Conservation (phyloP, 768 basidiomycete genomes). For the Gloeostereum incarnatum region DNA sequence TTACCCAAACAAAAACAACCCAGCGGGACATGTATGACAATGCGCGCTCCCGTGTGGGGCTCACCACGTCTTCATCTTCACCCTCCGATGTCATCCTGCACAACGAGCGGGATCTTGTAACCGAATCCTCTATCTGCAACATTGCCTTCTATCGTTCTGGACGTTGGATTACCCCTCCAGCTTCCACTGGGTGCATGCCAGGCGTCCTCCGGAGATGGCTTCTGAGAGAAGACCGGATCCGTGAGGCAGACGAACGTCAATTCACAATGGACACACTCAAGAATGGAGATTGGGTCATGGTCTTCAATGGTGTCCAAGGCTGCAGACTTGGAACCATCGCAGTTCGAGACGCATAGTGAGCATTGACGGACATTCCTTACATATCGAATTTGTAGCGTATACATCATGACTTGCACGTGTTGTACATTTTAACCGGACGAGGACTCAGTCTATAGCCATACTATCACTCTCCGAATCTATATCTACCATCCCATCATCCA, state of each 20-base stretch:
- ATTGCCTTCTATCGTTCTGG: constrained; percentile 51
- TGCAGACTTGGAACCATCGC: constrained; percentile 49
- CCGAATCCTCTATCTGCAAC: constrained; percentile 66
- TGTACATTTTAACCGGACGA: too few species aligned
- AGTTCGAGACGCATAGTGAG: background rate
- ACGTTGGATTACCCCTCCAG: constrained; percentile 59
- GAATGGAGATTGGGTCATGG: constrained; percentile 54
- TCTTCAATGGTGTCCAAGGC: constrained; percentile 68
- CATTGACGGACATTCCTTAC: too few species aligned
- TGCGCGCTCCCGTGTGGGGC: constrained; percentile 47
- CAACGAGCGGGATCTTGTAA: constrained; percentile 38
- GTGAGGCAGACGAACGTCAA: constrained; percentile 34
- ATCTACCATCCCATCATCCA: constrained; percentile 73
- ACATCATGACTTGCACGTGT: too few species aligned
- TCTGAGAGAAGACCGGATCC: constrained; percentile 46
- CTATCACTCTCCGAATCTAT: constrained; percentile 36
- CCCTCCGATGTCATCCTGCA: constrained; percentile 63
- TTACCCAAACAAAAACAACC: constrained; percentile 69
- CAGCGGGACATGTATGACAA: constrained; percentile 45
- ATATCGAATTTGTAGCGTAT: too few species aligned
- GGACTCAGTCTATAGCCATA: constrained; percentile 20
- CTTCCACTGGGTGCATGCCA: constrained; percentile 55
- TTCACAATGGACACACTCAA: constrained; percentile 33
- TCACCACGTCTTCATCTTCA: constrained; percentile 15
- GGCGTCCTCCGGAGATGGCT: constrained; percentile 68